A percentile compares a stretch with the other conserved stretches of the same genome.
Conservation (phyloP, 352 stramenopile species). For the Phytophthora pini region DNA sequence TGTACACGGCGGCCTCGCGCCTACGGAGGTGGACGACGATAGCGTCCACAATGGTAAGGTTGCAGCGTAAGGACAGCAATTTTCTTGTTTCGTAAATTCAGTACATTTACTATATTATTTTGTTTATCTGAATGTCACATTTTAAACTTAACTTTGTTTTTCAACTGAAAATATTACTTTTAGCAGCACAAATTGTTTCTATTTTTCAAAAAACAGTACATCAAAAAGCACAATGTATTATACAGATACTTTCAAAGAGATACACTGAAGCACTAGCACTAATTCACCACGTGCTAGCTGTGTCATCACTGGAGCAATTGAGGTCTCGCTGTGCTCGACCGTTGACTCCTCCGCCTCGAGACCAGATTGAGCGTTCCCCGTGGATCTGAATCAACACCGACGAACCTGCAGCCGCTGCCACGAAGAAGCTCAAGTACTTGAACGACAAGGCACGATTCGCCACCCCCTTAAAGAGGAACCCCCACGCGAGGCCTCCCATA, state of each 20-base stretch:
- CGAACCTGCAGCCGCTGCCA: conserved; percentile 24
- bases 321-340: neutral
- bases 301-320: conserved; percentile 5
- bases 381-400: conserved; percentile 22
- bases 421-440: conserved; percentile 49
- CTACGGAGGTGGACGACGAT: conserved; percentile 50
- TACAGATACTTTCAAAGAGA: conserved; percentile 1
- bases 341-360: conserved; percentile 9
- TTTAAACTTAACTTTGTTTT: no score
- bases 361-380: conserved; percentile 30
- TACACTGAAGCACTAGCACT: neutral
- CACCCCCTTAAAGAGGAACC: conserved; percentile 56
- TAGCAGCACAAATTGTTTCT: no score
- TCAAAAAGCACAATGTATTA: no score
- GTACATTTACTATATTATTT: no score
- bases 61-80: conserved; percentile 2
- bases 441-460: conserved; percentile 39
- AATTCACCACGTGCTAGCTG: conserved; percentile 8
- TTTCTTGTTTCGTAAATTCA: neutral
- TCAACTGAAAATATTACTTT: no score
- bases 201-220: no score
- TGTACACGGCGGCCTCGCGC: conserved; percentile 21
- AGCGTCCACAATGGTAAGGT: conserved; percentile 24
- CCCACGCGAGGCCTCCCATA: conserved; percentile 51
- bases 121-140: no score